Conservation (phyloP, 106 monocot species). For the Ottelia alismoides region DNA sequence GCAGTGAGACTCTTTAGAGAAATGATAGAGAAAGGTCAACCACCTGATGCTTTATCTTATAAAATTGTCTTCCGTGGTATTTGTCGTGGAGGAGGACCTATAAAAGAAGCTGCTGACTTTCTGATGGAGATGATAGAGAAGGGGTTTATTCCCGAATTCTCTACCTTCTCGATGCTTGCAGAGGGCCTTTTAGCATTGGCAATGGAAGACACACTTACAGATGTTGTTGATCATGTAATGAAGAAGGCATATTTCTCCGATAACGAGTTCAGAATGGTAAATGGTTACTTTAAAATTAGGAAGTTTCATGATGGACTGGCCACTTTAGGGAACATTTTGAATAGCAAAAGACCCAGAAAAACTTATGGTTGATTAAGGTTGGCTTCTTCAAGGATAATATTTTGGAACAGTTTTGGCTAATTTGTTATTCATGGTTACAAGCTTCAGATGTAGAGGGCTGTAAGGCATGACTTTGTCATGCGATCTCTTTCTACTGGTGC, state of each 20-base stretch:
- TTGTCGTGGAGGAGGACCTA: conserved; percentile 72
- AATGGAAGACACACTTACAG: conserved; percentile 62
- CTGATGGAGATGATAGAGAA: conserved; percentile 63
- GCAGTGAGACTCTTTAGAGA: conserved; percentile 79
- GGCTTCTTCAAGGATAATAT: too few relatives aligned
- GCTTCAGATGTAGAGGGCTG: too few relatives aligned
- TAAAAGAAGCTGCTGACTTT: conserved; percentile 81
- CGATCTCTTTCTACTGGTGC: too few relatives aligned
- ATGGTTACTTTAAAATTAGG: conserved; percentile 59
- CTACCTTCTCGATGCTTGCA: conserved; percentile 65
- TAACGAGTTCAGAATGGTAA: conserved; percentile 46
- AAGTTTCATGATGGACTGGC: conserved; percentile 68
- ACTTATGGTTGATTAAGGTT: neutral
- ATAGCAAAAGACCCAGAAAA: conserved; percentile 14
- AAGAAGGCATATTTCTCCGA: conserved; percentile 32
- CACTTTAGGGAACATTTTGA: conserved; percentile 33
- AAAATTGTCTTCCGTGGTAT: conserved; percentile 80
- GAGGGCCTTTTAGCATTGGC: conserved; percentile 64
- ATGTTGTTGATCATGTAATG: conserved; percentile 54
- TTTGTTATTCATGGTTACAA: too few relatives aligned
- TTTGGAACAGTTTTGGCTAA: too few relatives aligned
- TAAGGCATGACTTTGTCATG: too few relatives aligned
- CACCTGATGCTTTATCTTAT: conserved; percentile 71
- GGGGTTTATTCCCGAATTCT: conserved; percentile 61
- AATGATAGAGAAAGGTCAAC: conserved; percentile 53